These are phyloP conservation scores for Acephala macrosclerotiorum DNA, from an alignment of 2,329 filamentous ascomycete species.

Conservation along the genomic window DNA sequence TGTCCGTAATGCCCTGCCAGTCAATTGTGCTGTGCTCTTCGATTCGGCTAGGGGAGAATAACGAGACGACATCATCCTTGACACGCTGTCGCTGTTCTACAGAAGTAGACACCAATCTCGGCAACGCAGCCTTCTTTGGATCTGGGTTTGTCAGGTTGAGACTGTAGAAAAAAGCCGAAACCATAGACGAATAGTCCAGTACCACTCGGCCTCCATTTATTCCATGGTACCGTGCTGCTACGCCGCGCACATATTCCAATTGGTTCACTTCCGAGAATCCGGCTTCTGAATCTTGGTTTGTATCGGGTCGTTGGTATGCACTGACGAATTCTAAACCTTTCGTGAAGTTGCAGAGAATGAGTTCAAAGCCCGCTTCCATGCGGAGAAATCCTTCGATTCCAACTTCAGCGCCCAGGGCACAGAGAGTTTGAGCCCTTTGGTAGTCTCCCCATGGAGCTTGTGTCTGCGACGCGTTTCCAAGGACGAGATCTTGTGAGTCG, in stretches of 20 bases:
- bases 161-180: slow-evolving; percentile 41
- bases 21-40: slow-evolving; percentile 32
- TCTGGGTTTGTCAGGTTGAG: slow-evolving; percentile 42
- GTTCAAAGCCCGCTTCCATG: slow-evolving; percentile 75
- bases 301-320: slow-evolving; percentile 6
- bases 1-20: slow-evolving; percentile 74
- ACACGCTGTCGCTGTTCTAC: slow-evolving; percentile 44
- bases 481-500: slow-evolving; percentile 70
- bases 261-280: slow-evolving; percentile 4
- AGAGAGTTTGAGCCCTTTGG: slow-evolving; percentile 61
- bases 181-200: slow-evolving; percentile 42
- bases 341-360: slow-evolving; percentile 71
- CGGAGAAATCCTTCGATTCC: slow-evolving; percentile 71
- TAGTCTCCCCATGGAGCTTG: slow-evolving; percentile 53
- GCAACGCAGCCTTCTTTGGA: slow-evolving; percentile 28
- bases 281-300: background rate
- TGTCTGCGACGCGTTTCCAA: slow-evolving; percentile 43
- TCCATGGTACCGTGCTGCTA: slow-evolving; percentile 51
- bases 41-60: slow-evolving; percentile 44
- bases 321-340: slow-evolving; percentile 40
- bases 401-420: slow-evolving; percentile 59
- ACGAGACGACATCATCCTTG: slow-evolving; percentile 51
- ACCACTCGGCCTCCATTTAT: slow-evolving; percentile 48
- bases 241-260: slow-evolving; percentile 49
- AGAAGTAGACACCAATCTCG: slow-evolving; percentile 31